Evolutionary conservation across 1,284 basidiomycete genomes (phyloP), one percentile per base, ranked within the genome.

Genomic region (Naganishia liquefaciens): DNA sequence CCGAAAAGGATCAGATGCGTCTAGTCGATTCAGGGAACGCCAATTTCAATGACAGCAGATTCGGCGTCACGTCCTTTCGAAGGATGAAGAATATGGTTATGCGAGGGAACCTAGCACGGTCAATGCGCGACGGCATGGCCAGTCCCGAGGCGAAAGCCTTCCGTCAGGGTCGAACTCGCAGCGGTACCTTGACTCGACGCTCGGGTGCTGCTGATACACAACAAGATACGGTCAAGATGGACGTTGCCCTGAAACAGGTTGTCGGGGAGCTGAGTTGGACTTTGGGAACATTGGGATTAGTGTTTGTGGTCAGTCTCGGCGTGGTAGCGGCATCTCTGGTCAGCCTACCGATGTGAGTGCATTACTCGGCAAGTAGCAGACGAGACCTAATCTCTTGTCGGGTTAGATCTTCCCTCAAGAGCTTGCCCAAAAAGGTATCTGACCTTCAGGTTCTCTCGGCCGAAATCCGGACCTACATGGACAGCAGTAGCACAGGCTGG

Each of bases 401-500:
- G 25, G 21, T 25, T 53, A 77, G 76, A 44, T 76, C 76, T 21
- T 71, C 73, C 7, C 74, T 78, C 62, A 74, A 74, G 64, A 74
- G 74, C 47, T 60, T 80, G n/a, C 79, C 79, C 1, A 74, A 75
- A 61, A 76, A 76, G 1, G 76, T 77, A 4, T 76, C 76, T 40
- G 79, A 80, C 55, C 70, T 80, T 23, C 77, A 79, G 66, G 70
- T 78, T 0, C 70, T 80, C 1, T 78, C 76, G 5, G 74, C 74
- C 15, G 78, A 79, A 54, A 80, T 80, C 49, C 66, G 73, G 25
- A 62, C 69, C 37, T 80, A 80, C 69, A 80, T 80, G 79, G 68
- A 68, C 0, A 69, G 72, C 21, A 74, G 75, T 52, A 68, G 62
- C 39, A 40, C 64, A 2, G 78, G 79, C 1, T 79, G 75, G 73